A percentile compares a stretch with the other conserved stretches of the same genome.
These are phyloP conservation scores for Auricularia cornea DNA, from an alignment of 768 basidiomycete species.

Conservation along the genomic window DNA sequence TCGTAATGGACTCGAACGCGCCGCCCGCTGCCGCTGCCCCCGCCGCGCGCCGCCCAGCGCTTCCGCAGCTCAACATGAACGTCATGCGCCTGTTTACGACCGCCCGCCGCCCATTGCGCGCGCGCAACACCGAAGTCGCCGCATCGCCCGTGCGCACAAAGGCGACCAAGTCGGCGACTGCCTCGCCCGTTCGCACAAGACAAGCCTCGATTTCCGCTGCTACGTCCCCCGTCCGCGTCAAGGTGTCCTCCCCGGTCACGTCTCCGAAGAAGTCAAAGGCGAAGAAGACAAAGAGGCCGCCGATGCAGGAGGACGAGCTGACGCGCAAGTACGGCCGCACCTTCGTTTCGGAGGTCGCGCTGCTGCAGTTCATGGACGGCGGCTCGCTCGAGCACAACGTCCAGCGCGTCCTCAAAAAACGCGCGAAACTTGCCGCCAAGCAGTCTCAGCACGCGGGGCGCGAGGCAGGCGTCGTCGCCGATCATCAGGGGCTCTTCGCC, in stretches of 20 bases:
- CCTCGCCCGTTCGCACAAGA: no score
- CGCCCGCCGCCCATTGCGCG: no score
- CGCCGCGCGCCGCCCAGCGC: no score
- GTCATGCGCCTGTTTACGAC: no score
- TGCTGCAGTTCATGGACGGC: background rate
- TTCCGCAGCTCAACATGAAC: no score
- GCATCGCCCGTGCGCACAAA: no score
- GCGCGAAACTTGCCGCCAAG: background rate
- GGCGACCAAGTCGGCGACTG: no score
- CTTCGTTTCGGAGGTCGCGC: background rate
- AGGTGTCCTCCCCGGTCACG: background rate
- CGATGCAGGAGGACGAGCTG: background rate
- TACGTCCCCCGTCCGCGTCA: background rate
- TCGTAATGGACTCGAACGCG: no score
- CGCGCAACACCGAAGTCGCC: no score
- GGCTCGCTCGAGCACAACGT: background rate
- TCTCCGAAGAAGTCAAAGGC: background rate
- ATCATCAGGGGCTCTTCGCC: background rate
- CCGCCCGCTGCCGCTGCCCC: no score
- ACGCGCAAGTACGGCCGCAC: background rate
- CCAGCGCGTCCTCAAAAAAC: background rate
- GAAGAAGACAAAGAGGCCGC: background rate
- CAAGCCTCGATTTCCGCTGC: background rate
- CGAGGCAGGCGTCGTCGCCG: background rate
- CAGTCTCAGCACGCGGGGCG: background rate